phyloP scores from a whole-genome alignment of 2,329 filamentous ascomycete genomes.

The Fusarium oxysporum region DNA sequence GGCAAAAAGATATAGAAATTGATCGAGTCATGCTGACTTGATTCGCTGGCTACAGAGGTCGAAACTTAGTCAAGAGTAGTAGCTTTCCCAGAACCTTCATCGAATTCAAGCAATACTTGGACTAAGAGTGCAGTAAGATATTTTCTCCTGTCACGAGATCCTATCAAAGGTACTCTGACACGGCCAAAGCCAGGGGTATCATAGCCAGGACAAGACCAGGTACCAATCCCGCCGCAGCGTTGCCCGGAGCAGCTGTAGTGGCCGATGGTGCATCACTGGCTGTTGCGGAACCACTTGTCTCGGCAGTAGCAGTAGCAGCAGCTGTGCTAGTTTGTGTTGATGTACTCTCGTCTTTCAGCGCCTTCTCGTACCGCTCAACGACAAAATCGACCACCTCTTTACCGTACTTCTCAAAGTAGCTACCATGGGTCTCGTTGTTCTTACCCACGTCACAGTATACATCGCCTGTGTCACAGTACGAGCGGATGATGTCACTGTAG shows the following conservation, averaged over 20 bases:
- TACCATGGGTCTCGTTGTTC: conserved; percentile 47
- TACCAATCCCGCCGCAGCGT: conserved; percentile 18
- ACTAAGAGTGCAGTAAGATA: not conserved
- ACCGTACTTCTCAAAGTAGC: conserved; percentile 53
- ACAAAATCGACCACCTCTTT: conserved; percentile 52
- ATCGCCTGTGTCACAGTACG: conserved; percentile 58
- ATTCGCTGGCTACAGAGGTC: not conserved
- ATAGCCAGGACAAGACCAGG: conserved; percentile 17
- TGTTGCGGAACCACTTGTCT: conserved; percentile 9
- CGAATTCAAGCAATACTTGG: not conserved
- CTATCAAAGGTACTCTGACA: not conserved
- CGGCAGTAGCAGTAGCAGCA: conserved; percentile 11
- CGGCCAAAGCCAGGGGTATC: conserved; percentile 12
- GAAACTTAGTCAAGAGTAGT: not conserved
- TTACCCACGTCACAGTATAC: conserved; percentile 54
- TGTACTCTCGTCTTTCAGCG: conserved; percentile 1
- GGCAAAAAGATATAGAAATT: not conserved
- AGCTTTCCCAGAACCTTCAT: not conserved
- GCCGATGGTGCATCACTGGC: not conserved
- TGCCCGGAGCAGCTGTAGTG: conserved; percentile 13
- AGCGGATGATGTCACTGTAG: conserved; percentile 52
- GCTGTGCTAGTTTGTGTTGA: conserved; percentile 10
- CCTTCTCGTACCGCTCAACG: conserved; percentile 48
- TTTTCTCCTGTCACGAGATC: not conserved
- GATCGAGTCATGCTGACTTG: not conserved